phyloP scores from a whole-genome alignment of 129 eudicot species.

The Erigeron canadensis region DNA sequence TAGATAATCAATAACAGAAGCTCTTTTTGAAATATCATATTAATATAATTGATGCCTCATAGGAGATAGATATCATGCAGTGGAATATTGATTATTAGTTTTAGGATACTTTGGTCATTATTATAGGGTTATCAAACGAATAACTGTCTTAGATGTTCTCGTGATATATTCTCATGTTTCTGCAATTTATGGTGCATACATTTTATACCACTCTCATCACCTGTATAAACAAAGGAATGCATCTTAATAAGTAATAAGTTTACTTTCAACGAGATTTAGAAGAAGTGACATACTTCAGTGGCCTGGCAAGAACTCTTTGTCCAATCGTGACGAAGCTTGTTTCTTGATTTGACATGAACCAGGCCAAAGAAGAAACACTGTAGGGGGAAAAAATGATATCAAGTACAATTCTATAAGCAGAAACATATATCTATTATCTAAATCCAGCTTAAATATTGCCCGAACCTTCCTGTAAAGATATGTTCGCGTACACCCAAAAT shows the following conservation, averaged over 20 bases:
- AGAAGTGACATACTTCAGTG: conserved; percentile 69
- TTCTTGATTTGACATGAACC: conserved; percentile 99
- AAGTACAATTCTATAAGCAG: conserved; percentile 19
- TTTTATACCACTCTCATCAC: conserved; percentile 5
- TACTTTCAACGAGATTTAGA: conserved; percentile 14
- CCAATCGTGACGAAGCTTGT: conserved; percentile 99
- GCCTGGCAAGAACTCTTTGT: conserved; percentile 98
- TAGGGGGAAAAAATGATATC: conserved; percentile 30
- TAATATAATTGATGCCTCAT: conserved; percentile 21
- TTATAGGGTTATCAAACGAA: conserved; percentile 7
- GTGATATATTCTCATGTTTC: conserved; percentile 4
- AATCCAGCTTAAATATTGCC: conserved; percentile 3
- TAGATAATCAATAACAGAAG: neutral
- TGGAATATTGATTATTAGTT: conserved; percentile 7
- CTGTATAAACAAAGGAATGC: conserved; percentile 13
- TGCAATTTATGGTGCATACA: conserved; percentile 1
- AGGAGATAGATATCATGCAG: conserved; percentile 19
- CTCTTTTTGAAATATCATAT: conserved; percentile 17
- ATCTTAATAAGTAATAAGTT: conserved; percentile 17
- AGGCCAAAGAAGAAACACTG: conserved; percentile 99
- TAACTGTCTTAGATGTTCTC: conserved; percentile 5
- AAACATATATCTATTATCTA: conserved; percentile 14
- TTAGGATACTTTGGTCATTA: conserved; percentile 3
- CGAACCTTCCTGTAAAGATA: conserved; percentile 96
- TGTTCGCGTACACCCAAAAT: conserved; percentile 98